Conservation (phyloP, 1,139 yeast species). For the Magnusiomyces paraingens region DNA sequence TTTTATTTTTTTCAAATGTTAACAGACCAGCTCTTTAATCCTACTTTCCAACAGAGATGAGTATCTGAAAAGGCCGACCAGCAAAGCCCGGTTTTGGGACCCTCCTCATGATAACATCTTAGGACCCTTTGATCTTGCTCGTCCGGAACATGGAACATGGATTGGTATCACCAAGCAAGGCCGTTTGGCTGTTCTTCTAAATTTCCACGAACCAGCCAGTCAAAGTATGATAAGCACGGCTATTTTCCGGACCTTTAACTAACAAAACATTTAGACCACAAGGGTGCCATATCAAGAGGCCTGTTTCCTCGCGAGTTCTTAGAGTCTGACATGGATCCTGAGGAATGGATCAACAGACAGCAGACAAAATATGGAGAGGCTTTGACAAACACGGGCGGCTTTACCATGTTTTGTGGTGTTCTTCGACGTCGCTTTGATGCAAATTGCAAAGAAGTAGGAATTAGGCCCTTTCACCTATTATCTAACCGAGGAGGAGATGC, state of each 20-base stretch:
- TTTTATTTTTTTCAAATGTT: no score
- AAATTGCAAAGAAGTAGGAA: slow-evolving; percentile 30
- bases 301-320: slow-evolving; percentile 57
- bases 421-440: slow-evolving; percentile 31
- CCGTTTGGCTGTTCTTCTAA: slow-evolving; percentile 66
- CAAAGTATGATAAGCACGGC: slow-evolving; percentile 25
- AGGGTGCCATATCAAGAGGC: slow-evolving; percentile 61
- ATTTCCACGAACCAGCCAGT: slow-evolving; percentile 41
- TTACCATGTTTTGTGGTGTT: slow-evolving; percentile 69
- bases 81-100: slow-evolving; percentile 51
- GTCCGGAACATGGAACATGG: slow-evolving; percentile 87
- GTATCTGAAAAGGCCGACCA: slow-evolving; percentile 65
- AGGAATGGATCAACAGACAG: slow-evolving; percentile 40
- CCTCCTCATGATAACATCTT: slow-evolving; percentile 39
- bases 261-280: slow-evolving; percentile 5
- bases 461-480: slow-evolving; percentile 37
- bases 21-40: slow-evolving; percentile 10
- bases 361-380: slow-evolving; percentile 18
- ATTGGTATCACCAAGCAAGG: slow-evolving; percentile 64
- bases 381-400: slow-evolving; percentile 66
- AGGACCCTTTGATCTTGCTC: slow-evolving; percentile 70
- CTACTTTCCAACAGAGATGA: slow-evolving; percentile 79
- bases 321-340: slow-evolving; percentile 34
- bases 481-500: slow-evolving; percentile 23
- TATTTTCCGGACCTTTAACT: background rate